Percentiles rank a stretch among this genome's conserved stretches.
Evolutionary conservation across 2,329 filamentous ascomycete genomes (phyloP).

Genomic region (Scedosporium boydii): DNA sequence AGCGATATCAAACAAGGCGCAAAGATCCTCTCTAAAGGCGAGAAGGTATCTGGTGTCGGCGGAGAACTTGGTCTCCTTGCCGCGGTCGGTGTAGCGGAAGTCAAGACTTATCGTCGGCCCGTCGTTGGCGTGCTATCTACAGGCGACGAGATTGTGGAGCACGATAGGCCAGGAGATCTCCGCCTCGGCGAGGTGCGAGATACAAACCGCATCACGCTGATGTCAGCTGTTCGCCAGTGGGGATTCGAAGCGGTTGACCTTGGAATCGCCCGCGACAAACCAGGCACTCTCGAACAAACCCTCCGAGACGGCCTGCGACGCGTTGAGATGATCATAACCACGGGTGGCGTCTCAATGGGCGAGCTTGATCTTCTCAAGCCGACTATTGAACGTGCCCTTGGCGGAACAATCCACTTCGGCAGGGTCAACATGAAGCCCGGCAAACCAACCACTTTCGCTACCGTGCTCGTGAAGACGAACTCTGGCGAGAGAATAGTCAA

Average conservation of each 20-base stretch:
- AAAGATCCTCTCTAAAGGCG: conserved; percentile 64
- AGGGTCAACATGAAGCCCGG: conserved; percentile 97
- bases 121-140: conserved; percentile 83
- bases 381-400: conserved; percentile 81
- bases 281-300: conserved; percentile 63
- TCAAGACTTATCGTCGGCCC: conserved; percentile 66
- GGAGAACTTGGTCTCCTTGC: conserved; percentile 88
- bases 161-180: conserved; percentile 53
- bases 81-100: conserved; percentile 65
- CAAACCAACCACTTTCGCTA: conserved; percentile 95
- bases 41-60: conserved; percentile 75
- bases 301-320: conserved; percentile 65
- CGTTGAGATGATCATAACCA: conserved; percentile 80
- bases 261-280: conserved; percentile 70
- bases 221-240: conserved; percentile 65
- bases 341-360: conserved; percentile 94
- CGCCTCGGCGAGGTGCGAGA: conserved; percentile 81
- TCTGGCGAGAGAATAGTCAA: conserved; percentile 50
- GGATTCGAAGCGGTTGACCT: conserved; percentile 77
- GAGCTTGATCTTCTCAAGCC: conserved; percentile 95
- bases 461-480: conserved; percentile 59
- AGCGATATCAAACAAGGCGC: conserved; percentile 70
- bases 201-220: conserved; percentile 80
- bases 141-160: conserved; percentile 83
- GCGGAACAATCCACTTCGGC: conserved; percentile 92